Evolutionary conservation across 352 stramenopile genomes (phyloP), one percentile per base, ranked within the genome.

Genomic region (Globisporangium echinulatum): DNA sequence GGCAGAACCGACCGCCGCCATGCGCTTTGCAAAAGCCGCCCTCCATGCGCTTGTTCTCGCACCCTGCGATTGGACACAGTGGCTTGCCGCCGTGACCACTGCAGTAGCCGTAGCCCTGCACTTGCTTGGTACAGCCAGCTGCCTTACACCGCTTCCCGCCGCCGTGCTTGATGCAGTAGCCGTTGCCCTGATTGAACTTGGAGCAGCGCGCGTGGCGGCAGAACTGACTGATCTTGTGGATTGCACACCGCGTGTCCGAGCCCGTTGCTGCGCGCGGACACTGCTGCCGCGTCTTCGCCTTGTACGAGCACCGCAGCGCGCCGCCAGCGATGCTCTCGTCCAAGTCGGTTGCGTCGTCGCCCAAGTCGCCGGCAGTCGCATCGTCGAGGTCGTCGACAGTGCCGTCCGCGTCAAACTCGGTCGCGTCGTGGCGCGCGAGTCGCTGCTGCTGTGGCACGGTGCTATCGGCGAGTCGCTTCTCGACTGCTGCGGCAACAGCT

Each of bases 131-230:
- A 33, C 85, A 95, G 9, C 82, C 81, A 5, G 81, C 75, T 4
- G 84, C 62, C 50, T 93, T 92, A 69, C 85, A 95, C 44, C 90
- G 88, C 63, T 93, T 91, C 37, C 85, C 85, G 7, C 85, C 85
- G 36, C 85, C 85, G 62, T 95, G 85, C 53, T 85, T 83, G 56
- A 95, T 95, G 57, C 85, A 95, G 54, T 75, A 92, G 7, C 85
- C 85, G 48, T 90, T 88, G 49, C 83, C 83, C 54, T 95, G 83
- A 47, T 90, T 93, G 66, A 90, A 93, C 67, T 93, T 93, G 69
- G 64, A 88, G 64, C 83, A 93, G 46, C 75, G 82, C 46, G 73
- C 69, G 9, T 90, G 68, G 56, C 87, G 87, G 62, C 83, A 93
- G 61, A 93, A 93, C 64, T 93, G 83, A 57, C 83, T 93, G 57